Conservation (phyloP, 352 stramenopile species). For the Elongisporangium senticosum region DNA sequence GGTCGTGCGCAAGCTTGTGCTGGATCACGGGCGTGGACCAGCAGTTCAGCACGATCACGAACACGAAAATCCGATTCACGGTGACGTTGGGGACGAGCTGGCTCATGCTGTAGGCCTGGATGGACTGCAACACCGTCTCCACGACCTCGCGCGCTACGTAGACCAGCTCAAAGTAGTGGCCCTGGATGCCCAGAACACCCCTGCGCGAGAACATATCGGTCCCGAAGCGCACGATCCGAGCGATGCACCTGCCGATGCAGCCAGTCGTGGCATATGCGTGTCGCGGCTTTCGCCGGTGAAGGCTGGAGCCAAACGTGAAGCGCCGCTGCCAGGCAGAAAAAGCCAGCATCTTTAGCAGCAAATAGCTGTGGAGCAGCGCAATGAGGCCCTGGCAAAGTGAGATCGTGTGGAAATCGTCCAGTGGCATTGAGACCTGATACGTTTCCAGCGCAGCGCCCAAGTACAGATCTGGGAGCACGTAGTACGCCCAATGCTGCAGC, state of each 20-base stretch:
- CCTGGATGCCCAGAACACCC: constrained; percentile 18
- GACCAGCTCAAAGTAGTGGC: constrained; percentile 20
- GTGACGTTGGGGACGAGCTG: constrained; percentile 17
- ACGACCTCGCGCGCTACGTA: constrained; percentile 24
- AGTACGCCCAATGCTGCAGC: background rate
- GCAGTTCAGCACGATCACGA: constrained; percentile 25
- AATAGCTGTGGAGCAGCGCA: background rate
- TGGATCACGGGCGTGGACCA: constrained; percentile 12
- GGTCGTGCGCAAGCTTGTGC: background rate
- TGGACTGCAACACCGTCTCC: constrained; percentile 19
- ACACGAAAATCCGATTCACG: constrained; percentile 31
- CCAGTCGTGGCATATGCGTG: background rate
- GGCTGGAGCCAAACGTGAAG: background rate
- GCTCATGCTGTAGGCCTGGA: constrained; percentile 27
- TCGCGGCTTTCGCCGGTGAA: background rate
- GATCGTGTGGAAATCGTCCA: background rate
- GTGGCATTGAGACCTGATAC: background rate
- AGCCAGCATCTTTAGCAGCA: background rate
- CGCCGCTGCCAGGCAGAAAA: background rate
- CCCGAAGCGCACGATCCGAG: background rate
- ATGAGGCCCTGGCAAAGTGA: background rate
- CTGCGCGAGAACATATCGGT: constrained; percentile 12
- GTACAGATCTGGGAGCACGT: background rate
- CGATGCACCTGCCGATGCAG: background rate
- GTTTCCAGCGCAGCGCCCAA: background rate